Evolutionary conservation across 176 grass and related monocot genomes (phyloP), one percentile per base, ranked within the genome.

Genomic region (Carex littledalei): DNA sequence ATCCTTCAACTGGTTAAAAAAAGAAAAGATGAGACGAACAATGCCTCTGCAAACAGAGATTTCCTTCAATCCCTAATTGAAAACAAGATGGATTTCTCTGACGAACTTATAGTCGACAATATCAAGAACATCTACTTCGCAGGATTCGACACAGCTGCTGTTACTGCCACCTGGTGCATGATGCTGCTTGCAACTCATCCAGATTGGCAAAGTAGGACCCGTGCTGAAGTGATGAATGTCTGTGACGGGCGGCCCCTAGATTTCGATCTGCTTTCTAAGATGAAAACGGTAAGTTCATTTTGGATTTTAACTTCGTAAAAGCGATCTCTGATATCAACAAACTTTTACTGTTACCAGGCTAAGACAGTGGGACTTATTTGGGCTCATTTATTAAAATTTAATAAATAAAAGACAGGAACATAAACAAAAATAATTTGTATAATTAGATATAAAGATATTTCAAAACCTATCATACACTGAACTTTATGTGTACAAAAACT

Each of bases 71-170:
- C 81, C 34, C 84, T 90, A 67, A 39, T 89, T 15, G 34, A 60
- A 74, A 73, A 74, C 76, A 66, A 65, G 63, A 66, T 84, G 64
- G 80, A 83, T 21, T 56, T 84, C 18, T 18, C 87, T 5, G 84
- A 90, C 18, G 52, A 82, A 41, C 89, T 90, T 32, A 80, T 93
- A 13, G 84, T 93, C 0, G 91, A 90, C 58, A 93, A 90, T 43
- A 90, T 86, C 86, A 93, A 93, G 86, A 93, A 84, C 35, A 88
- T 93, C 14, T 93, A 93, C 69, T 88, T 93, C n/a, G 84, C 91
- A 3, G 88, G 91, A 41, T 84, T 86, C 7, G 91, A 93, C 65
- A 93, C 91, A 2, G 29, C 78, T 20, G 83, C 91, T 1, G 72
- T 81, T n/a, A 85, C 86, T 6, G 74, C 88, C 2, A 77, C 84